Conservation (phyloP, 164 flowering plant species). For the Amborella trichopoda region DNA sequence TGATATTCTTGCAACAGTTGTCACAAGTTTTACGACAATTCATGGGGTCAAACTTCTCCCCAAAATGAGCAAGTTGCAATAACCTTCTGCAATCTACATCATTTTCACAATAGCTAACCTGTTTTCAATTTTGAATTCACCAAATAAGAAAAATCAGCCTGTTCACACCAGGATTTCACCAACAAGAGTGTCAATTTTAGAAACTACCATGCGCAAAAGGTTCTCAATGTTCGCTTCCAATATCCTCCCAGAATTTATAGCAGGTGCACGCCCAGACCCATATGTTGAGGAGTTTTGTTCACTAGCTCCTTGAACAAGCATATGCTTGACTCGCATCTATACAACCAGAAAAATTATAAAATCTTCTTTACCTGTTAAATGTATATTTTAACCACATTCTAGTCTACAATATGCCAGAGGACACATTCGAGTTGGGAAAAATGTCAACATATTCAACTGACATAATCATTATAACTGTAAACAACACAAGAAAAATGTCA, state of each 20-base stretch:
- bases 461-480: background rate
- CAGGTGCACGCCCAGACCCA: constrained; percentile 28
- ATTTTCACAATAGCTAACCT: constrained; percentile 97
- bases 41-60: constrained; percentile 71
- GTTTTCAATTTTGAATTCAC: constrained; percentile 5
- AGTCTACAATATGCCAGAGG: no score
- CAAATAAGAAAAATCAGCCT: constrained; percentile 1
- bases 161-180: background rate
- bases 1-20: constrained; percentile 53
- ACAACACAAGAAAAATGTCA: background rate
- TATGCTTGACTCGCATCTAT: constrained; percentile 89
- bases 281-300: constrained; percentile 61
- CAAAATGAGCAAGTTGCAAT: constrained; percentile 86
- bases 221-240: constrained; percentile 83
- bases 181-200: constrained; percentile 1
- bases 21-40: constrained; percentile 78
- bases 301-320: constrained; percentile 70
- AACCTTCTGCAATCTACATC: constrained; percentile 92
- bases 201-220: constrained; percentile 72
- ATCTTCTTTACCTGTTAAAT: no score
- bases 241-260: constrained; percentile 44
- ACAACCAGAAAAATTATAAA: constrained; percentile 3
- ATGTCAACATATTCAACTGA: no score
- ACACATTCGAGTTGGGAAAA: no score
- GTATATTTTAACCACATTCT: no score